phyloP scores from a whole-genome alignment of 2,329 filamentous ascomycete species.

The Elsinoe perseae region DNA sequence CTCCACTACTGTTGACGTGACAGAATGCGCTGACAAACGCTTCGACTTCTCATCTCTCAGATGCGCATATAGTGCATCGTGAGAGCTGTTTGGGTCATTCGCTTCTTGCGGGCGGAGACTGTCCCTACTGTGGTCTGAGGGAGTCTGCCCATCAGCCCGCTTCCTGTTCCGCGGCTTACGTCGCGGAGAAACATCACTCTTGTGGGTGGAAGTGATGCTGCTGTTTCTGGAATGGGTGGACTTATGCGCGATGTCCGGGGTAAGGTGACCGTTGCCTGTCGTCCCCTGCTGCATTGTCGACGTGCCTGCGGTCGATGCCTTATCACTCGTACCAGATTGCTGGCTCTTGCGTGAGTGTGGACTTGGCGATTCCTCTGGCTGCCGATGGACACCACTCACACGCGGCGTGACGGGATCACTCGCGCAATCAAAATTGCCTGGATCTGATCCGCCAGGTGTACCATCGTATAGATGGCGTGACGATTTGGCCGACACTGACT shows the following conservation, averaged over 20 bases:
- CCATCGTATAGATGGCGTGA: constrained; percentile 4
- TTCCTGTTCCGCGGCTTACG: constrained; percentile 13
- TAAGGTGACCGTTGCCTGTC: not conserved
- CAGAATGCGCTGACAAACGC: constrained; percentile 45
- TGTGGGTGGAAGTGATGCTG: constrained; percentile 23
- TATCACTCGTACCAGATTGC: not conserved
- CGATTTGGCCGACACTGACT: not conserved
- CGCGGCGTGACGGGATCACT: not conserved
- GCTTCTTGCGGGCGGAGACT: constrained; percentile 35
- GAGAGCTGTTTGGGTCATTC: constrained; percentile 16
- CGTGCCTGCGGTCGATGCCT: too few species aligned
- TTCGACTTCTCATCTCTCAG: constrained; percentile 30
- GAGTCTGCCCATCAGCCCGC: constrained; percentile 20
- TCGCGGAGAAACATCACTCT: constrained; percentile 38
- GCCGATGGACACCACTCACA: not conserved
- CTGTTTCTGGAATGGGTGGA: constrained; percentile 7
- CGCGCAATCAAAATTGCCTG: constrained; percentile 11
- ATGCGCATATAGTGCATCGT: constrained; percentile 22
- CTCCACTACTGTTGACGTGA: constrained; percentile 47
- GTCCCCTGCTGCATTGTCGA: not conserved
- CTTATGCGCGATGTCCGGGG: not conserved
- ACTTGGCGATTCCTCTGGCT: not conserved
- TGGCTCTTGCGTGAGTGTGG: not conserved
- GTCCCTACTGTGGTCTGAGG: constrained; percentile 41
- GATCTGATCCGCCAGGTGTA: not conserved